Base-by-base conservation (phyloP, 345 rosid species). In the Citrus australasica region DNA sequence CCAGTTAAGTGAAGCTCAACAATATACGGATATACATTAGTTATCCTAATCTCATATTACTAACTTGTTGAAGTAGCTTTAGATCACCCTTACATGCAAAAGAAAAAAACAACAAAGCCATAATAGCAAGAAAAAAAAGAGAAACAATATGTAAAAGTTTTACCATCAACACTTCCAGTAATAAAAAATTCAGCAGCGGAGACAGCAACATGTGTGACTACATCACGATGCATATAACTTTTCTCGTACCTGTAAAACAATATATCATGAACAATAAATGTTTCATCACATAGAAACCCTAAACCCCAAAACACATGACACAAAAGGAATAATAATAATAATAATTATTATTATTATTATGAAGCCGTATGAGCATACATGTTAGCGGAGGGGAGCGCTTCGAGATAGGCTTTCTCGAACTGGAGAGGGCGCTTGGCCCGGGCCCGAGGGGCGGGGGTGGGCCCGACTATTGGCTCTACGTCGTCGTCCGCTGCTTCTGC, bases 161-260 rank as follows among this genome's bases (percentile, higher is more conserved):
- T 87, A 95, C 98, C 99, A 83, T 96, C 99, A 74, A 84, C 68
- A 82, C 98, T 96, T 78, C 98, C 99, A 28, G 95, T 94, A 6
- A 96, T 90, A 69, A 94, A 96, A 86, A 92, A 96, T 61, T 94
- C 99, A 24, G 99, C 97, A 7, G 91, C 83, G 9, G 99, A 94
- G 32, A 94, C 97, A 56, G 98, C 97, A 63, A 94, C 97, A 84
- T 94, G 98, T 1, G 97, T 92, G 73, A 94, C 97, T 71, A 90
- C 92, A 85, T 96, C 99, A n/a, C 99, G 86, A 77, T 94, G 99
- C 98, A 94, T 92, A 82, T 96, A 96, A 84, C 97, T 96, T 77
- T 92, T 96, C 86, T 96, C 99, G 75, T 91, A 95, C 99, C 99
- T 95, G 85, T 1, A 70, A 64, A 61, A 71, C 21, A 14, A 16